Base-by-base conservation (phyloP, 2,329 filamentous ascomycete species). In the Onygena corvina region DNA sequence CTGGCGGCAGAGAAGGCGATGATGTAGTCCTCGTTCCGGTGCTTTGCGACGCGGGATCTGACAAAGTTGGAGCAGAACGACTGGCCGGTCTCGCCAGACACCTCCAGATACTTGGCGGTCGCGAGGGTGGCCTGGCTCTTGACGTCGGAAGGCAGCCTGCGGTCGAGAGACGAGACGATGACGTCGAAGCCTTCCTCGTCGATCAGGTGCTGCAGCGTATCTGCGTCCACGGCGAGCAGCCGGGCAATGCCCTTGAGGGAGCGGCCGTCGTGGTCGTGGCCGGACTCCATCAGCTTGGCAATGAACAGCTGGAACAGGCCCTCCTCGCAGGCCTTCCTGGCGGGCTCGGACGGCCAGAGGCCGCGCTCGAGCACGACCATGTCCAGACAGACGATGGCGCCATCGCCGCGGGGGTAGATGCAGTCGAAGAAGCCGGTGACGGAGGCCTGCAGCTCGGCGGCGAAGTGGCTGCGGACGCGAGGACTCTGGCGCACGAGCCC, bases 1-100 rank as follows among this genome's bases (percentile, higher is more conserved):
- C 88, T 80, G 4, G 88, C 87, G n/a, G 89, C 88, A 48, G 89
- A 96, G 64, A 95, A 96, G 4, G 89, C 89, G 46, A 92, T 75
- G 49, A 94, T 86, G 56, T 93, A 79, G 65, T 94, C 86, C 59
- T 95, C 89, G 55, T 88, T 86, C 20, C 84, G 90, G 47, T 81
- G 81, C 54, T 83, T 80, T 56, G 76, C 70, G 12, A 94, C 74
- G 48, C 83, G 80, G 12, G 77, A 72, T 48, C 81, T 81, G 62
- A 95, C 84, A 63, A 92, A 90, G 3, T 76, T 76, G 3, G 78
- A 77, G 46, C 95, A 77, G 56, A 81, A 76, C 56, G 79, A 74
- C 55, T 80, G 75, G 2, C 87, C 86, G 4, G 77, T 75, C 9
- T 89, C 78, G 48, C 80, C 79, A 2, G 84, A 80, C 23, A 82